A percentile compares a stretch with the other conserved stretches of the same genome.
Evolutionary conservation across 2,329 filamentous ascomycete species (phyloP).

Genomic region (Aplosporella prunicola): DNA sequence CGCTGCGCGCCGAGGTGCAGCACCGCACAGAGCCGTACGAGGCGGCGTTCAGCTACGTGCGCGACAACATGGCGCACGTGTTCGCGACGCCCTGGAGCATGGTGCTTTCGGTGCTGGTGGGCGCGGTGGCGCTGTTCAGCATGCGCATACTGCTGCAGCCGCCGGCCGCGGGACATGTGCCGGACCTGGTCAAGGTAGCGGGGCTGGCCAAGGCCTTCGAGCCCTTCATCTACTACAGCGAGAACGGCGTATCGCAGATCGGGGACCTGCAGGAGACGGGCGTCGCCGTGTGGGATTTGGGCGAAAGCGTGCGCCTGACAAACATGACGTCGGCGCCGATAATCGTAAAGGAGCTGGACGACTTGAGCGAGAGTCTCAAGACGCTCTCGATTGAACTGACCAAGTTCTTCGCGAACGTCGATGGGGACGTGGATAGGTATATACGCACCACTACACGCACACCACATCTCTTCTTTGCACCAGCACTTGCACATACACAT

Average conservation of each 20-base stretch:
- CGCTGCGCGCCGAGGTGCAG: constrained; percentile 76
- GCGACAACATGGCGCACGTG: constrained; percentile 48
- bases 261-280: constrained; percentile 83
- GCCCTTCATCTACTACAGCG: constrained; percentile 88
- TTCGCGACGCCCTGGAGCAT: constrained; percentile 63
- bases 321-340: constrained; percentile 85
- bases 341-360: constrained; percentile 78
- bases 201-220: constrained; percentile 85
- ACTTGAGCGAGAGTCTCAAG: constrained; percentile 76
- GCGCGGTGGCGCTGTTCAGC: constrained; percentile 55
- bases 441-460: constrained; percentile 20
- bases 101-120: constrained; percentile 50
- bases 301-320: constrained; percentile 77
- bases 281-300: constrained; percentile 88
- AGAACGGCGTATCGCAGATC: constrained; percentile 78
- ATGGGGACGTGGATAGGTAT: constrained; percentile 80
- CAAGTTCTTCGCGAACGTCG: constrained; percentile 85
- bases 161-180: constrained; percentile 55
- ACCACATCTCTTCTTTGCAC: not conserved
- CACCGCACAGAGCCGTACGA: constrained; percentile 81
- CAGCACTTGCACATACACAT: not conserved
- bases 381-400: constrained; percentile 76
- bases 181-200: constrained; percentile 84
- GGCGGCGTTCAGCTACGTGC: constrained; percentile 55
- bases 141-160: constrained; percentile 61